Conservation (phyloP, 495 filamentous ascomycete species). For the Neurospora sp. region DNA sequence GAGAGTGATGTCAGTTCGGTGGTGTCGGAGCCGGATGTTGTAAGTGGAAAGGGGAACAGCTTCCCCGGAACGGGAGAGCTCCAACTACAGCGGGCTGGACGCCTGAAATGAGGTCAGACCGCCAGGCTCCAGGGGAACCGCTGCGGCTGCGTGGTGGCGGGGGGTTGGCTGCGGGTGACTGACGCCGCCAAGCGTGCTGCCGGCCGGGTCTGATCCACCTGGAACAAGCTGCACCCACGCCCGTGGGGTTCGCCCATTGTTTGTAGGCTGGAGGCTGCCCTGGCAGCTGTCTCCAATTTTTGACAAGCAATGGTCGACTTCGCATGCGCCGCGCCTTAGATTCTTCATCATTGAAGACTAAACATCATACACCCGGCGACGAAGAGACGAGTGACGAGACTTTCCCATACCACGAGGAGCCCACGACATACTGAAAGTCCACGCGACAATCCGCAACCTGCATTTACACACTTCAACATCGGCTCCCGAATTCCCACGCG, state of each 20-base stretch:
- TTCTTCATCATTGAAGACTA: not conserved
- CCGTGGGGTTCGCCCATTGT: not conserved
- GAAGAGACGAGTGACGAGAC: not conserved
- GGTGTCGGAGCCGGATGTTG: slow-evolving; percentile 1
- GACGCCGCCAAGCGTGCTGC: not conserved
- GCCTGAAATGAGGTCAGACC: not conserved
- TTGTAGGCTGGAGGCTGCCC: not conserved
- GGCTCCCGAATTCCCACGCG: not conserved
- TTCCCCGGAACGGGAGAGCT: not conserved
- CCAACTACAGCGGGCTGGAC: not conserved
- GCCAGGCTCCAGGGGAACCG: not conserved
- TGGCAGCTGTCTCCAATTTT: not conserved
- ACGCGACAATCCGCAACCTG: not conserved
- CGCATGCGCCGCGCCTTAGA: not conserved
- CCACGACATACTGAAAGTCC: not conserved
- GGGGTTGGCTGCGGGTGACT: not conserved
- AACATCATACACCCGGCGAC: not conserved
- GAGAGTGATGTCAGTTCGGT: slow-evolving; percentile 4
- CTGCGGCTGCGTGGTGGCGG: not conserved
- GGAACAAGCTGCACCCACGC: not conserved
- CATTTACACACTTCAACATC: not conserved
- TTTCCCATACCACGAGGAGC: not conserved
- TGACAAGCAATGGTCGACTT: not conserved
- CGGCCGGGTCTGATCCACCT: not conserved
- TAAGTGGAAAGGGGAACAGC: not conserved